These are phyloP conservation scores for Saccharomyces mikatae DNA, from an alignment of 805 yeast genomes.

Conservation along the genomic window DNA sequence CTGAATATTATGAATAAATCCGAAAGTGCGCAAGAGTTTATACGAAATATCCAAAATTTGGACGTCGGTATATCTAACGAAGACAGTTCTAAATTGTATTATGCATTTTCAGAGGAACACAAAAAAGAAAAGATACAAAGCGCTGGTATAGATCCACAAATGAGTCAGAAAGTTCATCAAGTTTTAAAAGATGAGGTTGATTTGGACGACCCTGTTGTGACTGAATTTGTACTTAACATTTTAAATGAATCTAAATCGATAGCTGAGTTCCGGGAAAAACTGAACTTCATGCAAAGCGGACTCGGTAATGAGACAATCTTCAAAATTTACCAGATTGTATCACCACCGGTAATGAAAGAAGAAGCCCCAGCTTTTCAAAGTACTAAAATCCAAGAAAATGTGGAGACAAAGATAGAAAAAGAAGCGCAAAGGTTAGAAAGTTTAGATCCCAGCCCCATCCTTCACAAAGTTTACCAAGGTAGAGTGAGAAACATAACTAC, in stretches of 20 bases:
- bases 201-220: conserved; percentile 17
- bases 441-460: conserved; percentile 28
- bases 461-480: conserved; percentile 52
- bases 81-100: conserved; percentile 9
- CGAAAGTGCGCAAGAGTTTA: conserved; percentile 30
- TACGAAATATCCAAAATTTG: conserved; percentile 31
- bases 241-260: conserved; percentile 8
- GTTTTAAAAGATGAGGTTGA: conserved; percentile 11
- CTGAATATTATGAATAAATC: conserved; percentile 33
- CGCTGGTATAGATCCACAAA: conserved; percentile 2
- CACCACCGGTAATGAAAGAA: not conserved
- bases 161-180: not conserved
- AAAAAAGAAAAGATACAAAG: not conserved
- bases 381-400: conserved; percentile 9
- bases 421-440: conserved; percentile 1
- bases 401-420: conserved; percentile 6
- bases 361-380: not conserved
- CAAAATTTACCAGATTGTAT: conserved; percentile 6
- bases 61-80: conserved; percentile 35
- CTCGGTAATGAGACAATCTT: conserved; percentile 5
- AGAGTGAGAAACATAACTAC: conserved; percentile 48
- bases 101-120: conserved; percentile 1
- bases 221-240: conserved; percentile 17
- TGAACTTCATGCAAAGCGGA: conserved; percentile 22
- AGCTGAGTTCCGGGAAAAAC: conserved; percentile 7